Evolutionary conservation across 495 filamentous ascomycete genomes (phyloP).

Genomic region (Hyphodiscus hymeniophilus): DNA sequence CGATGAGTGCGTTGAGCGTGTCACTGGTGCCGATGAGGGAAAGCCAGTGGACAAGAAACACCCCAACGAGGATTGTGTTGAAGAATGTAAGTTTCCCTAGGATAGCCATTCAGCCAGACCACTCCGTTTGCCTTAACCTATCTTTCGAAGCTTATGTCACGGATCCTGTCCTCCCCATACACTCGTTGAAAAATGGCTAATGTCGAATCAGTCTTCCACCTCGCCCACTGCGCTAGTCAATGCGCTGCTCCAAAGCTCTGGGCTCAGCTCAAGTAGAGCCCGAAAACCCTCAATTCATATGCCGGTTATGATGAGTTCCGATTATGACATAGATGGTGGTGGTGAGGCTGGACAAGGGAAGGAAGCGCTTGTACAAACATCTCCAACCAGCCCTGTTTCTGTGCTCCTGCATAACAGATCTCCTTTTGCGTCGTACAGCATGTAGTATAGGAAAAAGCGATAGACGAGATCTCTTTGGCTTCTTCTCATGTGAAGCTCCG

Average conservation of each 20-base stretch:
- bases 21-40: conserved; percentile 58
- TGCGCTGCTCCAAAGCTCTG: conserved; percentile 97
- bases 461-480: conserved; percentile 9
- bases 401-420: conserved; percentile 16
- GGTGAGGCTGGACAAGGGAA: conserved; percentile 6
- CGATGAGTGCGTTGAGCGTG: conserved; percentile 93
- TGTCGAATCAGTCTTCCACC: conserved; percentile 75
- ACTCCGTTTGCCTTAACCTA: too few relatives aligned
- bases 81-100: conserved; percentile 78
- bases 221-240: conserved; percentile 81
- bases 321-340: conserved; percentile 3
- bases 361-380: conserved; percentile 15
- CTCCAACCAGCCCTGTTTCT: conserved; percentile 11
- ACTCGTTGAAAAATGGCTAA: too few relatives aligned
- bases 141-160: too few relatives aligned
- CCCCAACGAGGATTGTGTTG: conserved; percentile 85
- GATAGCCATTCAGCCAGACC: too few relatives aligned
- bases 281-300: neutral
- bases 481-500: neutral
- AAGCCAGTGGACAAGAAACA: conserved; percentile 45
- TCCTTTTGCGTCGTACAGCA: conserved; percentile 13
- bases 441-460: conserved; percentile 24
- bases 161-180: too few relatives aligned
- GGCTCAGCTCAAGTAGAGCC: conserved; percentile 71
- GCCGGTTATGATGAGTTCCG: neutral